Evolutionary conservation across 192 early-diverging fungal species (phyloP).

Genomic region (Coemansia sp.): DNA sequence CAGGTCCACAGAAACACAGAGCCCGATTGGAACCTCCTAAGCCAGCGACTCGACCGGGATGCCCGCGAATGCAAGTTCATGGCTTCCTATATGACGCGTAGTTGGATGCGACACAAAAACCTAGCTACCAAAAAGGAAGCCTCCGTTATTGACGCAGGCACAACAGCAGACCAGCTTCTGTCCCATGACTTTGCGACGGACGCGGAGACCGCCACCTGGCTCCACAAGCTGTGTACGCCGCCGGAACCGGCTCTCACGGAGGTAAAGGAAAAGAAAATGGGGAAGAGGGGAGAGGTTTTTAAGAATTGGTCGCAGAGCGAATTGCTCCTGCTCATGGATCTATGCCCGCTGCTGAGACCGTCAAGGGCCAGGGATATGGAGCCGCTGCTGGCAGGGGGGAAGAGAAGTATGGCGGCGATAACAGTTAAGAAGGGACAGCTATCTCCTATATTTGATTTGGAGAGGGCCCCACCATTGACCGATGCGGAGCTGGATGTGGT

Average conservation of each 20-base stretch:
- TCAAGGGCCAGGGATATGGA: not conserved
- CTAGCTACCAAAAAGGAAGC: not conserved
- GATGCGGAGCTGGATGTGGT: not conserved
- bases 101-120: conserved; percentile 6
- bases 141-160: not conserved
- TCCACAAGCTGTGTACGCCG: not conserved
- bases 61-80: conserved; percentile 13
- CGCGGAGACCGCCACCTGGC: not conserved
- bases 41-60: not conserved
- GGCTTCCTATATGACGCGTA: not conserved
- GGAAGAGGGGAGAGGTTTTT: not conserved
- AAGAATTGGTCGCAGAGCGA: not conserved
- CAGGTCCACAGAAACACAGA: not conserved
- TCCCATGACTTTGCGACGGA: not conserved
- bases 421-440: not conserved
- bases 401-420: not conserved
- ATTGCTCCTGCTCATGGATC: not conserved
- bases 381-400: not conserved
- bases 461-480: not conserved
- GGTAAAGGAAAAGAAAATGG: not conserved
- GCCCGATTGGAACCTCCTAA: conserved; percentile 16
- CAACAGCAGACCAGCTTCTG: not conserved
- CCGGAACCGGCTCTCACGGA: not conserved
- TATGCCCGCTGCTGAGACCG: not conserved
- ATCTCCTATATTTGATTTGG: no score